phyloP scores from a whole-genome alignment of 805 yeast genomes.

The Nakazawaea holstii region DNA sequence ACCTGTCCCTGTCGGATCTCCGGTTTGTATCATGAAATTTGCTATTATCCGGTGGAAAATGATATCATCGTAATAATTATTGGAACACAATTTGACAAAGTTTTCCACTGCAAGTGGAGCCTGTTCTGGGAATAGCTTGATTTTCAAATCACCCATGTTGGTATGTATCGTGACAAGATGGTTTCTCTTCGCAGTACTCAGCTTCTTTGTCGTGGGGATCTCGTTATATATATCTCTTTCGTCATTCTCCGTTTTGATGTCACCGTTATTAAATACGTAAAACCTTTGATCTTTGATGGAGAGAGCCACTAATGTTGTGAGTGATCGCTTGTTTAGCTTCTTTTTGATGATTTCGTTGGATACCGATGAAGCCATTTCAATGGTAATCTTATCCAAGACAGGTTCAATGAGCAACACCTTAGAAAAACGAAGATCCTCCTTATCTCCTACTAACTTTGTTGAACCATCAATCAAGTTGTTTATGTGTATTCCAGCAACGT shows the following conservation, averaged over 20 bases:
- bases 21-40: conserved; percentile 57
- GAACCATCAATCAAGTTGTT: conserved; percentile 20
- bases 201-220: conserved; percentile 4
- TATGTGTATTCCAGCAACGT: conserved; percentile 25
- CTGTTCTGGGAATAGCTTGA: conserved; percentile 27
- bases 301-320: conserved; percentile 1
- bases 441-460: conserved; percentile 20
- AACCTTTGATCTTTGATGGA: conserved; percentile 5
- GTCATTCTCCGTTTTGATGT: neutral
- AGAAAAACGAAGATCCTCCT: conserved; percentile 23
- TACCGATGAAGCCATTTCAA: conserved; percentile 8
- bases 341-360: conserved; percentile 4
- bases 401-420: conserved; percentile 16
- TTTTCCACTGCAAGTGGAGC: conserved; percentile 39
- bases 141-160: conserved; percentile 35
- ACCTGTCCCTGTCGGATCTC: conserved; percentile 43
- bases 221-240: conserved; percentile 12
- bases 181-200: conserved; percentile 1
- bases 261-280: conserved; percentile 8
- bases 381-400: neutral
- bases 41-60: conserved; percentile 45
- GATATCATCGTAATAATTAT: conserved; percentile 33
- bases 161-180: conserved; percentile 28
- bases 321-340: neutral
- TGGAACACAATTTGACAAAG: conserved; percentile 28